A percentile compares a stretch with the other conserved stretches of the same genome.
Conservation (phyloP, 2,329 filamentous ascomycete species). For the Aurifilum marmelostoma region DNA sequence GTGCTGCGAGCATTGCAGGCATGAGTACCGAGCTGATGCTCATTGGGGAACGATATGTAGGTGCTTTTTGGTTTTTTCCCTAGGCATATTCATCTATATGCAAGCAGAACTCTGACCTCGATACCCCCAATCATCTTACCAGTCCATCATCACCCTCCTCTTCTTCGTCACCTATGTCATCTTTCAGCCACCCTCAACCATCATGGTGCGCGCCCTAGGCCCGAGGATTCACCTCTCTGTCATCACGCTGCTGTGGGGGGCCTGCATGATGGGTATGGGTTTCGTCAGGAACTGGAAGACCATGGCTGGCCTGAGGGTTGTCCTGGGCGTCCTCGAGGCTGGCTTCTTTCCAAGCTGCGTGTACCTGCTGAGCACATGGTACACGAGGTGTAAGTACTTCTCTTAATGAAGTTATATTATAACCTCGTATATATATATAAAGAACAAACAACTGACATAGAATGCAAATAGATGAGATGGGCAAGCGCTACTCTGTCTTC, state of each 20-base stretch:
- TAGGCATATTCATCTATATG: too few species aligned
- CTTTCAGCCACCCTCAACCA: constrained; percentile 72
- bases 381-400: constrained; percentile 61
- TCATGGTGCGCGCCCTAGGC: constrained; percentile 69
- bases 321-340: constrained; percentile 69
- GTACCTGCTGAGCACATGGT: constrained; percentile 76
- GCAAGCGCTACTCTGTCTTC: constrained; percentile 70
- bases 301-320: constrained; percentile 57
- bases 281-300: constrained; percentile 58
- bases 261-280: constrained; percentile 66
- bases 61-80: constrained; percentile 27
- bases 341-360: constrained; percentile 73
- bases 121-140: too few species aligned
- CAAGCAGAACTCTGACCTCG: too few species aligned
- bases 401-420: not conserved
- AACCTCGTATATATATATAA: too few species aligned
- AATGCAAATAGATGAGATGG: constrained; percentile 59
- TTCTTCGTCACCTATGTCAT: constrained; percentile 76
- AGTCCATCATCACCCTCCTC: constrained; percentile 49
- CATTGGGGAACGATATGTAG: constrained; percentile 50
- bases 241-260: constrained; percentile 64
- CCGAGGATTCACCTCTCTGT: constrained; percentile 58
- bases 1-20: constrained; percentile 72
- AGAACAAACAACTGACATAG: constrained; percentile 3
- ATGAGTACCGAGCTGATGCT: constrained; percentile 54